Evolutionary conservation across 306 rosid species (phyloP).

Genomic region (Dalbergia cultrata): DNA sequence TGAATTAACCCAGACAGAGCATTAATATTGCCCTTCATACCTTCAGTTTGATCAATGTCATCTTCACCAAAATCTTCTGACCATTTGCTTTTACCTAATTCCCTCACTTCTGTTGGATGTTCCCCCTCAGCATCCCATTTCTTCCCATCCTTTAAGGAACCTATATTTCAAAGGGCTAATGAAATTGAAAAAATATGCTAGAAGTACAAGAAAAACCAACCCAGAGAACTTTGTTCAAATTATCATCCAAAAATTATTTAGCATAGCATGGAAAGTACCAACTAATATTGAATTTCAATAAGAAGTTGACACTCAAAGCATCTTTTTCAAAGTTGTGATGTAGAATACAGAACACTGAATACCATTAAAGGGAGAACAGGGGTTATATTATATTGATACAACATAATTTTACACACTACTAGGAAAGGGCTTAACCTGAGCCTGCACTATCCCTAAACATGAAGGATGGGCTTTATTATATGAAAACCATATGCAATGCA

Average conservation of each 20-base stretch:
- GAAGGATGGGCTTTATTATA: background rate
- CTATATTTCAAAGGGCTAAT: slow-evolving; percentile 48
- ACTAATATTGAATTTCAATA: background rate
- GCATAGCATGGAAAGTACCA: slow-evolving; percentile 6
- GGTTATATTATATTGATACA: background rate
- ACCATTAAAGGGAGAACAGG: slow-evolving; percentile 13
- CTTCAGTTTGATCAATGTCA: slow-evolving; percentile 61
- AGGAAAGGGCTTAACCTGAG: slow-evolving; percentile 7
- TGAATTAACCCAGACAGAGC: slow-evolving; percentile 91
- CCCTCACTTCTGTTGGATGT: slow-evolving; percentile 75
- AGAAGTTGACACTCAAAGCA: slow-evolving; percentile 7
- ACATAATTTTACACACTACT: slow-evolving; percentile 9
- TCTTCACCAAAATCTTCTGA: slow-evolving; percentile 80
- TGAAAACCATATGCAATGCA: slow-evolving; percentile 18
- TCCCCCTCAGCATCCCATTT: slow-evolving; percentile 71
- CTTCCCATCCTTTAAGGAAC: slow-evolving; percentile 58
- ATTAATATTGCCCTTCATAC: slow-evolving; percentile 66
- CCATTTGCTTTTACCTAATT: slow-evolving; percentile 97
- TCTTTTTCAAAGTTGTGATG: background rate
- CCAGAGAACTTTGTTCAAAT: slow-evolving; percentile 10
- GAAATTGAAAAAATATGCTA: slow-evolving; percentile 29
- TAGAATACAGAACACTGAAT: background rate
- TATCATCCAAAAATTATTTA: slow-evolving; percentile 14
- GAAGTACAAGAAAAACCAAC: slow-evolving; percentile 26
- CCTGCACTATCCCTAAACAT: slow-evolving; percentile 6